Conservation (phyloP, 2,329 filamentous ascomycete genomes). For the Aspergillus sp. region DNA sequence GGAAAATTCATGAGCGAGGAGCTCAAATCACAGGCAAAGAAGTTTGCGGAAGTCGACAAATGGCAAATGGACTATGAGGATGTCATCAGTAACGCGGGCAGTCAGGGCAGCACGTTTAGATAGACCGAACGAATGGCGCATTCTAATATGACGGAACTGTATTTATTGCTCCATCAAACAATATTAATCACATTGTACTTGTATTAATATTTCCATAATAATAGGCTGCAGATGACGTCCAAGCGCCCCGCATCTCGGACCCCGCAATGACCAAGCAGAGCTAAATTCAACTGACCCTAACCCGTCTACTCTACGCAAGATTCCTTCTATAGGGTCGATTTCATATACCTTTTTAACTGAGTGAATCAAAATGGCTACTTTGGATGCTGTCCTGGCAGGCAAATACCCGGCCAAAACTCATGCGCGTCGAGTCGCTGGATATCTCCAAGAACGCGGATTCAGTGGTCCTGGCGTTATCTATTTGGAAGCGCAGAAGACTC, state of each 20-base stretch:
- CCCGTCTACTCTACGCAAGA: too few species aligned
- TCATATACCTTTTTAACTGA: too few species aligned
- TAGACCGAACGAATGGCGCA: conserved; percentile 2
- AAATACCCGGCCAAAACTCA: conserved; percentile 81
- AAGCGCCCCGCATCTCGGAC: too few species aligned
- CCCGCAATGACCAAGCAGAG: too few species aligned
- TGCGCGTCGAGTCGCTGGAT: conserved; percentile 71
- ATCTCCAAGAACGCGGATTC: conserved; percentile 57
- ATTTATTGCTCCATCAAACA: too few species aligned
- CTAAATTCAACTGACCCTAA: too few species aligned
- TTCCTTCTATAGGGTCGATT: too few species aligned
- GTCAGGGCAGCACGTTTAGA: conserved; percentile 14
- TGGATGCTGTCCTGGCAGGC: conserved; percentile 40
- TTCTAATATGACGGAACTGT: too few species aligned
- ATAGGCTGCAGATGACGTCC: too few species aligned
- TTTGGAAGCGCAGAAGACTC: conserved; percentile 73
- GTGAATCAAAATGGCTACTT: not conserved
- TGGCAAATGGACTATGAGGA: conserved; percentile 41
- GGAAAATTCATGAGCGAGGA: conserved; percentile 28
- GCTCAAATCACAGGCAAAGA: conserved; percentile 26
- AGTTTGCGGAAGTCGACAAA: conserved; percentile 36
- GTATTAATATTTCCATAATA: too few species aligned
- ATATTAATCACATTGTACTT: too few species aligned
- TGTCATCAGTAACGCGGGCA: conserved; percentile 18
- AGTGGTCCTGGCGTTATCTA: conserved; percentile 70